These are phyloP conservation scores for Helminthosporium solani DNA, from an alignment of 2,329 filamentous ascomycete species.

Conservation along the genomic window DNA sequence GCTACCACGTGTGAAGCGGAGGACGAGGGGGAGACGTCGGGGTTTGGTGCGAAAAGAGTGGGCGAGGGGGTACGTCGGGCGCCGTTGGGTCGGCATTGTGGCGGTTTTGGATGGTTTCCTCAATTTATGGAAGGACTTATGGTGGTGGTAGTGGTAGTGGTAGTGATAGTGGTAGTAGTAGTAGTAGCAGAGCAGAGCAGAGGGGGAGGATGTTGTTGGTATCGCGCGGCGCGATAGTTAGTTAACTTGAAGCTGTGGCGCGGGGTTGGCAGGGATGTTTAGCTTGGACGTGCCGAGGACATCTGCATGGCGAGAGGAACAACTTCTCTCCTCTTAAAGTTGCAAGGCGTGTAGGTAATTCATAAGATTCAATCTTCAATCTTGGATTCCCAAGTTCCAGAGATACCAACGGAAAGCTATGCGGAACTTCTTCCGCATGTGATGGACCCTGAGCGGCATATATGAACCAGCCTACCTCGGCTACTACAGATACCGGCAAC, in stretches of 20 bases:
- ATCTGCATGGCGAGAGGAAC: too few relatives aligned
- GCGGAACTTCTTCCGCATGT: background rate
- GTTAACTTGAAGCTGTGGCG: too few relatives aligned
- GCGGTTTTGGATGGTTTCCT: background rate
- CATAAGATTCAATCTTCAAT: too few relatives aligned
- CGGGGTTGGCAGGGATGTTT: background rate
- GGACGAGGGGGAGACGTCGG: constrained; percentile 61
- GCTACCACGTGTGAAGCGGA: constrained; percentile 65
- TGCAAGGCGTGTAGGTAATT: too few relatives aligned
- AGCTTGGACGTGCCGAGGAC: background rate
- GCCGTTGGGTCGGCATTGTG: constrained; percentile 14
- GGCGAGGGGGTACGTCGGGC: constrained; percentile 49
- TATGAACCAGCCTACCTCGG: background rate
- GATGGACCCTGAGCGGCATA: background rate
- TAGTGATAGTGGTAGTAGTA: too few relatives aligned
- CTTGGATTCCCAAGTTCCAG: too few relatives aligned
- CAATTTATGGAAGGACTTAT: background rate
- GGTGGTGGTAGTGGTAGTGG: too few relatives aligned
- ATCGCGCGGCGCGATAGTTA: too few relatives aligned
- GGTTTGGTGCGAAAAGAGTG: constrained; percentile 50
- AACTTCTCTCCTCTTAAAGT: too few relatives aligned
- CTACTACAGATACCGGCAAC: background rate
- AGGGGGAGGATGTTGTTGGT: too few relatives aligned
- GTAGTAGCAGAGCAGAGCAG: too few relatives aligned
- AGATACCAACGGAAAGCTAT: background rate